A percentile compares a stretch with the other conserved stretches of the same genome.
phyloP scores from a whole-genome alignment of 2,329 filamentous ascomycete genomes.

The Colletotrichum musicola region DNA sequence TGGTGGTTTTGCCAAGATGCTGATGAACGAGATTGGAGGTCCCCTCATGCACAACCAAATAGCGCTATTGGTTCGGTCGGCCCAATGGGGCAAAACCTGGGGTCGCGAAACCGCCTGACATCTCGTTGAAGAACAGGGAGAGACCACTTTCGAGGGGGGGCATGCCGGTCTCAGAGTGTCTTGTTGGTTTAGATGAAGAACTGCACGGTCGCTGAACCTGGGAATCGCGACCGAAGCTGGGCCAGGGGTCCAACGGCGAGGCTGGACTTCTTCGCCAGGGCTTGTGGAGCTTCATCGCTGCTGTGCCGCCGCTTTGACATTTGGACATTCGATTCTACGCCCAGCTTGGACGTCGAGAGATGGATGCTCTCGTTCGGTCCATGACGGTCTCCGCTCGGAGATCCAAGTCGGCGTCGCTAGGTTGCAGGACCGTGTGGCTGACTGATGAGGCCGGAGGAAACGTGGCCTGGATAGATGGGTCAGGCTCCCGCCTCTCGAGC shows the following conservation, averaged over 20 bases:
- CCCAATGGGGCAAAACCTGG: slow-evolving; percentile 9
- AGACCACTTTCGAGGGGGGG: not conserved
- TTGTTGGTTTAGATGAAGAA: not conserved
- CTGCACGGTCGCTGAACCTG: slow-evolving; percentile 10
- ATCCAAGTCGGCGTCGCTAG: not conserved
- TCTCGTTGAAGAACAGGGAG: not conserved
- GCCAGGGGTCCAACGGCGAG: not conserved
- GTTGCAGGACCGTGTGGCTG: not conserved
- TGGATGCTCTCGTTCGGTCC: not conserved
- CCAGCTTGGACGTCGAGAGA: not conserved
- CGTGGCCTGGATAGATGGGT: not conserved
- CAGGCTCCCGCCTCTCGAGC: slow-evolving; percentile 2
- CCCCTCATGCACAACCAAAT: slow-evolving; percentile 15
- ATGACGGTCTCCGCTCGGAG: not conserved
- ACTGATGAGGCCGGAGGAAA: not conserved
- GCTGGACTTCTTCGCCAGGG: not conserved
- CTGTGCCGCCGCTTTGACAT: not conserved
- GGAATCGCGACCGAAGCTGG: not conserved
- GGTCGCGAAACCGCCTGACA: not conserved
- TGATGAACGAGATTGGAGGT: not conserved
- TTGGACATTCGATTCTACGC: not conserved
- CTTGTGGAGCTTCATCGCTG: not conserved
- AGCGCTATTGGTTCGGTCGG: slow-evolving; percentile 31
- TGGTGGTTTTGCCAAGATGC: slow-evolving; percentile 17
- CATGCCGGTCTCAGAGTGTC: not conserved